These are phyloP conservation scores for Paraurostyla sp. DNA, from an alignment of 73 alveolate species.

Conservation along the genomic window DNA sequence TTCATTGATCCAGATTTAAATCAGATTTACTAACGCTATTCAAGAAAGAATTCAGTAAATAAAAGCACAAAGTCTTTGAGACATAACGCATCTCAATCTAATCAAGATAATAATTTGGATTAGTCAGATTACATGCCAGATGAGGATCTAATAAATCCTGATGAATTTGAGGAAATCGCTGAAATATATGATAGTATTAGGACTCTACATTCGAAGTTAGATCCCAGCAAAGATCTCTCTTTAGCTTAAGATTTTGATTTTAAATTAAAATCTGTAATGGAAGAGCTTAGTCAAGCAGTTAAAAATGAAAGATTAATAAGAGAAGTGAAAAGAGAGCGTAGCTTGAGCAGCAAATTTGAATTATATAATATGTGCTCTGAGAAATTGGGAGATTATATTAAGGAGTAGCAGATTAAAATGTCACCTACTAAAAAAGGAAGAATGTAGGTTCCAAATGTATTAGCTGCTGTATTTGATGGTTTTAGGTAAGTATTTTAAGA, in stretches of 20 bases:
- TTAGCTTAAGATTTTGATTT: conserved; percentile 44
- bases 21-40: conserved; percentile 1
- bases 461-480: conserved; percentile 32
- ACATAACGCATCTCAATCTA: too few species aligned
- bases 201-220: conserved; percentile 4
- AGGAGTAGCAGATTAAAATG: neutral
- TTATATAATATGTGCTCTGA: conserved; percentile 16
- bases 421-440: neutral
- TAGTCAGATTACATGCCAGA: neutral
- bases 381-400: neutral
- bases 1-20: conserved; percentile 18
- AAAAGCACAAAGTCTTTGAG: too few species aligned
- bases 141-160: conserved; percentile 54
- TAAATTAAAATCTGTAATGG: conserved; percentile 50
- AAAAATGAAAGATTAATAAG: neutral
- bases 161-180: conserved; percentile 64
- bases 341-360: neutral
- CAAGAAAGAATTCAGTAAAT: neutral
- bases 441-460: conserved; percentile 17
- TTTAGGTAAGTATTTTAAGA: neutral
- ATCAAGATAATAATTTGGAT: too few species aligned
- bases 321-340: conserved; percentile 12
- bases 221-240: conserved; percentile 1
- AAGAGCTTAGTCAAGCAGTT: conserved; percentile 13
- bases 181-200: conserved; percentile 55